Evolutionary conservation across 176 grass and related monocot genomes (phyloP).

Genomic region (Aegilops sharonensis): DNA sequence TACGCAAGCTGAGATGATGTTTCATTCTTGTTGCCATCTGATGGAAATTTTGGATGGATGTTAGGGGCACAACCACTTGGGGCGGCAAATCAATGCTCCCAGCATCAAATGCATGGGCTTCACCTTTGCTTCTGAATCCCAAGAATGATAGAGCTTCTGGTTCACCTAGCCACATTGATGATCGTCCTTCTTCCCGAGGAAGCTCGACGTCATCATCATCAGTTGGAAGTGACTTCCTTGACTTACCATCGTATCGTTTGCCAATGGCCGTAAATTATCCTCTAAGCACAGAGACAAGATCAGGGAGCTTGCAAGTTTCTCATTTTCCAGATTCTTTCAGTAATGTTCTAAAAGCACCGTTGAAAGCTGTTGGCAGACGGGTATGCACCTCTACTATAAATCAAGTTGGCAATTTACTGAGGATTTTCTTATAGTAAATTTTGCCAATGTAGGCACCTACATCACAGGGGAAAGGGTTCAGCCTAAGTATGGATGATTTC

Average conservation of each 20-base stretch:
- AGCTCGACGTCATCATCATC: slow-evolving; percentile 55
- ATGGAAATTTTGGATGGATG: slow-evolving; percentile 10
- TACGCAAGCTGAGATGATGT: not conserved
- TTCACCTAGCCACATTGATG: slow-evolving; percentile 41
- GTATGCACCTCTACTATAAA: not conserved
- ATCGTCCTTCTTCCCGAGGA: slow-evolving; percentile 46
- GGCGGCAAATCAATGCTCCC: slow-evolving; percentile 28
- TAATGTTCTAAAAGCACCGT: slow-evolving; percentile 22
- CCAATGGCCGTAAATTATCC: slow-evolving; percentile 21
- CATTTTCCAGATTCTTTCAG: slow-evolving; percentile 49
- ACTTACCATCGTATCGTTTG: slow-evolving; percentile 42
- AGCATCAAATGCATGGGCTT: slow-evolving; percentile 57
- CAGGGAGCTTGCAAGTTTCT: slow-evolving; percentile 48
- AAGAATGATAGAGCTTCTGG: slow-evolving; percentile 43
- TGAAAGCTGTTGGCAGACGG: not conserved
- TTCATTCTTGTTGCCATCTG: slow-evolving; percentile 1
- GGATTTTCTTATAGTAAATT: not conserved
- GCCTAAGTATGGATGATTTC: slow-evolving; percentile 64
- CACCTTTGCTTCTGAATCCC: slow-evolving; percentile 45
- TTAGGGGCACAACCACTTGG: slow-evolving; percentile 52
- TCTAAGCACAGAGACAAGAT: slow-evolving; percentile 50
- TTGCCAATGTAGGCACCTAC: slow-evolving; percentile 32
- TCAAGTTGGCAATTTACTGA: not conserved
- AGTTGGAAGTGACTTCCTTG: slow-evolving; percentile 34
- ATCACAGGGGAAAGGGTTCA: slow-evolving; percentile 51